Base-by-base conservation (phyloP, 352 stramenopile species). In the Phytophthora pisi region DNA sequence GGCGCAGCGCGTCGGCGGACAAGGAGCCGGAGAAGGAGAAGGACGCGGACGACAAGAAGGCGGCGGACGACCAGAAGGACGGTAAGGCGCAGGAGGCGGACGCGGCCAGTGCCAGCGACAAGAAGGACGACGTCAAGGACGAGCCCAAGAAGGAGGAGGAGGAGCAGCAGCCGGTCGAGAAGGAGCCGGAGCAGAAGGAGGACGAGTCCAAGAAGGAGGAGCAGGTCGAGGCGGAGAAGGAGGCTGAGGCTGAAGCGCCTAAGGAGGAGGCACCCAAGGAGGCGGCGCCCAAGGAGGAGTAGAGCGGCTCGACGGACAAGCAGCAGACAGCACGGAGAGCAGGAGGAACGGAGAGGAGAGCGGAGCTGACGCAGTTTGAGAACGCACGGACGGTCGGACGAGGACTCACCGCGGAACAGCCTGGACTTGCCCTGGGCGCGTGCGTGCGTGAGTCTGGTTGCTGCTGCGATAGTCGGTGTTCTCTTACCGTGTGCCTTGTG, bases 401-500 rank as follows among this genome's bases (percentile, higher is more conserved):
- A 74, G 53, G 28, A 70, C 58, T 58, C 51, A 65, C 56, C 53
- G 38, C 57, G 54, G 45, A 61, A 56, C 54, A 76, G 53, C 68
- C 61, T 70, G 49, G 61, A 62, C 61, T 56, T 61, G 47, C 46
- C 54, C 23, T 60, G 34, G 51, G 67, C 58, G 63, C 72, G 71
- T 67, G 71, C 62, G 58, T 77, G 72, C 58, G 68, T 77, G 68
- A 70, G 68, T 77, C 69, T 75, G 72, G 72, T 70, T 77, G 60
- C 47, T 79, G 64, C 64, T 77, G 60, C 63, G 30, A 68, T 77
- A 51, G 59, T 67, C 67, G 64, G 64, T 75, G 65, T 70, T 66
- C 68, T 77, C 61, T 79, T 74, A 79, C 64, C 59, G 63, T 74
- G 68, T 77, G 51, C 64, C 70, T 72, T 78, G 66, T 79, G 55